Evolutionary conservation across 352 stramenopile species (phyloP).

Genomic region (Globisporangium radiosum): DNA sequence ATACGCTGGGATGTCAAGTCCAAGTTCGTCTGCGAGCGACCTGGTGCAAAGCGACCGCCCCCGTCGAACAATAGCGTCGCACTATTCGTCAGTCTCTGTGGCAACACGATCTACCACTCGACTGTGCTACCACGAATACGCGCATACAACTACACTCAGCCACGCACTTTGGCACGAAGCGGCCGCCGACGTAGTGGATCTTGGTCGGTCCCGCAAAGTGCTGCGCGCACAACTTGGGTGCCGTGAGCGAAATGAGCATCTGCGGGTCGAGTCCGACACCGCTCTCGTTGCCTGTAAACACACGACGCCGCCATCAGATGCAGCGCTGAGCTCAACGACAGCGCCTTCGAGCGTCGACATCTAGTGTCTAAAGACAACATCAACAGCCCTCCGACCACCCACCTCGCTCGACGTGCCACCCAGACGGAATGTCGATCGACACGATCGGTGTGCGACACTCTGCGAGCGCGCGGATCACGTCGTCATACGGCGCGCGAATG

Average conservation of each 20-base stretch:
- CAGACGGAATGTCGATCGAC: constrained; percentile 97
- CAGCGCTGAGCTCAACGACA: background rate
- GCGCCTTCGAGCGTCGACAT: too few relatives aligned
- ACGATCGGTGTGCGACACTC: constrained; percentile 78
- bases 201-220: constrained; percentile 74
- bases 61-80: too few relatives aligned
- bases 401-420: constrained; percentile 95
- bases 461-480: constrained; percentile 72
- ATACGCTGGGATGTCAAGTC: constrained; percentile 58
- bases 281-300: constrained; percentile 50
- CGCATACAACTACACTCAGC: too few relatives aligned
- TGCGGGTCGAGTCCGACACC: constrained; percentile 82
- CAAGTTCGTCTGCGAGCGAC: constrained; percentile 49
- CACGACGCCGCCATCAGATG: background rate
- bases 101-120: too few relatives aligned
- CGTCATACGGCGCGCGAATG: constrained; percentile 88
- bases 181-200: constrained; percentile 95
- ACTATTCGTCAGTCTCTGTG: too few relatives aligned
- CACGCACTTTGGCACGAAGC: constrained; percentile 90
- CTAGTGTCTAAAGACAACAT: background rate
- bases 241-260: constrained; percentile 96
- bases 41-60: constrained; percentile 13
- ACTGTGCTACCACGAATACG: too few relatives aligned
- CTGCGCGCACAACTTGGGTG: constrained; percentile 92
- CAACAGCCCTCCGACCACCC: constrained; percentile 4